Evolutionary conservation across 371 early-diverging fungal species (phyloP), one percentile per base, ranked within the genome.

Genomic region (Circinella minor): DNA sequence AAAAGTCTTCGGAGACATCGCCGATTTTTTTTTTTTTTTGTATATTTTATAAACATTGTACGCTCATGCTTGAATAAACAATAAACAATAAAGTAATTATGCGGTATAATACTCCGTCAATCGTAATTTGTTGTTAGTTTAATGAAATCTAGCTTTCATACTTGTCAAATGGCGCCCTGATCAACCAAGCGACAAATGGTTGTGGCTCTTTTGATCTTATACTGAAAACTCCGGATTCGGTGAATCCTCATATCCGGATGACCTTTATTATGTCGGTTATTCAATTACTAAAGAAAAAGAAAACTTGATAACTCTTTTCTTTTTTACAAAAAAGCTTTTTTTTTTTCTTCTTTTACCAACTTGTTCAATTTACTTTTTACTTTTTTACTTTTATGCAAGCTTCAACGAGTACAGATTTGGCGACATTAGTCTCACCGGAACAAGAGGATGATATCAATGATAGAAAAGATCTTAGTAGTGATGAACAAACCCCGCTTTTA

Each of bases 401-500:
- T 17, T 57, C 57, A 5, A 57, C 27, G 5, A 57, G 57, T 34
- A 27, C 57, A 57, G 57, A 57, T 57, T 0, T 57, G 36, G 34
- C 57, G 36, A 57, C 57, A 13, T 14, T 57, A 7, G 57, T 51
- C 51, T 14, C 57, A 43, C 43, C 43, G 27, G 57, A 57, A 57
- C 8, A 18, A 5, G 34, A 18, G 6, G 34, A 57, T 34, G 27
- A 34, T 18, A 18, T 5, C 4, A 57, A 51, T 51, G 51, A 15
- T n/a, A 51, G 15, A 51, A 15, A 51, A 13, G 51, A 43, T 43
- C 43, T 51, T 27, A 27, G 27, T 27, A 27, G 2, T n/a, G 34
- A 57, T 34, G 57, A 57, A n/a, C 57, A 57, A 57, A 57, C 57
- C 36, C 57, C 57, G 57, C 57, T 57, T 27, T 57, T 57, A 34